phyloP scores from a whole-genome alignment of 768 basidiomycete genomes.

The Jaapia argillacea region DNA sequence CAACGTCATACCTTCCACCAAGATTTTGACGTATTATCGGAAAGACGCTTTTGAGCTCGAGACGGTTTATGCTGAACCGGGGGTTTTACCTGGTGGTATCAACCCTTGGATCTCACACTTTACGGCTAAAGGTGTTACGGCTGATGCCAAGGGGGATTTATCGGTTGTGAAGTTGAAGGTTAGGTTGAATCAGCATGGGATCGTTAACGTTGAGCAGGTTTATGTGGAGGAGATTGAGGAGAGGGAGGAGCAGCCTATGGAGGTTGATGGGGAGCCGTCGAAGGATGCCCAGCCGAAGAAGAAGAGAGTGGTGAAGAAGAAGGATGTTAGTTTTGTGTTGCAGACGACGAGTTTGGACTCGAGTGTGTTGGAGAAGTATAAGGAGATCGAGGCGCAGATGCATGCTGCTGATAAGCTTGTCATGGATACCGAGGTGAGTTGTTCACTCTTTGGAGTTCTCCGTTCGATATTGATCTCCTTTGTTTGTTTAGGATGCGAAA shows the following conservation, averaged over 20 bases:
- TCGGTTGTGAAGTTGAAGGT: conserved; percentile 87
- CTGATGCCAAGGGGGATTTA: conserved; percentile 58
- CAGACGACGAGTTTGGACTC: conserved; percentile 57
- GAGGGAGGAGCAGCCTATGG: conserved; percentile 65
- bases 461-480: conserved; percentile 1
- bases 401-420: conserved; percentile 90
- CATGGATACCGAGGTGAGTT: conserved; percentile 85
- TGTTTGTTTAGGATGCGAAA: conserved; percentile 85
- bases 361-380: conserved; percentile 48
- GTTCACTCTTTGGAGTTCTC: not conserved
- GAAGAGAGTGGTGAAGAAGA: conserved; percentile 86
- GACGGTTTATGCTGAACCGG: conserved; percentile 71
- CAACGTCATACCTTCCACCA: conserved; percentile 86
- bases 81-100: conserved; percentile 61
- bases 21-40: conserved; percentile 92
- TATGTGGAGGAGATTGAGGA: conserved; percentile 82
- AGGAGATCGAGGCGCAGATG: conserved; percentile 85
- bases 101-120: conserved; percentile 83
- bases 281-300: conserved; percentile 43
- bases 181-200: conserved; percentile 76
- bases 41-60: conserved; percentile 83
- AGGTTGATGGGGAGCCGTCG: conserved; percentile 40
- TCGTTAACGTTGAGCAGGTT: conserved; percentile 78
- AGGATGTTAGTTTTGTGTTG: conserved; percentile 65
- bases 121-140: conserved; percentile 72